A percentile compares a stretch with the other conserved stretches of the same genome.
These are phyloP conservation scores for Letharia columbiana DNA, from an alignment of 495 filamentous ascomycete species.

Conservation along the genomic window DNA sequence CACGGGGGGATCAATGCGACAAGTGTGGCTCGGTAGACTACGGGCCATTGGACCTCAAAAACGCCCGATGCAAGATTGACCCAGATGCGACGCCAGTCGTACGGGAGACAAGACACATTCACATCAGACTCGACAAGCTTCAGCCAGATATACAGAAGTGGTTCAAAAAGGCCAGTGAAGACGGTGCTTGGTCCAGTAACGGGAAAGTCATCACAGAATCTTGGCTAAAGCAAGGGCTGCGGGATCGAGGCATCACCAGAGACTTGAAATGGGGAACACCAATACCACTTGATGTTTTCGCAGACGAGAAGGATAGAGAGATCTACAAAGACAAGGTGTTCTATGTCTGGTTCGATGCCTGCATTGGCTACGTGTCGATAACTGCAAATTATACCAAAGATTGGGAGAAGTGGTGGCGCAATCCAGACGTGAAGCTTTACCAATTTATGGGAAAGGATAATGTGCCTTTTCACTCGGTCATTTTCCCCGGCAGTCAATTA, in stretches of 20 bases:
- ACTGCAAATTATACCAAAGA: conserved; percentile 85
- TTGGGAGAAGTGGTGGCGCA: conserved; percentile 94
- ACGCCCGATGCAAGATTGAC: conserved; percentile 70
- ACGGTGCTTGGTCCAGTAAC: conserved; percentile 72
- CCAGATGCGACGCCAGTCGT: conserved; percentile 60
- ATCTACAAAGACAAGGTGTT: conserved; percentile 40
- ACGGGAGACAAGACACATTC: conserved; percentile 64
- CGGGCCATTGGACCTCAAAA: conserved; percentile 61
- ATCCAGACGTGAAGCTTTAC: conserved; percentile 82
- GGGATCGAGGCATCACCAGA: conserved; percentile 80
- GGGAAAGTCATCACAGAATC: conserved; percentile 59
- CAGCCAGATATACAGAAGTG: conserved; percentile 65
- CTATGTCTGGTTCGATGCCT: conserved; percentile 98
- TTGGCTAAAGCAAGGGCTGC: conserved; percentile 76
- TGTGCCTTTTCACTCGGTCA: conserved; percentile 82
- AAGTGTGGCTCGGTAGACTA: conserved; percentile 60
- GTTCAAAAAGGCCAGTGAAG: conserved; percentile 48
- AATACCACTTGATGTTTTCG: conserved; percentile 43
- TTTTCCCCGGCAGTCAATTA: conserved; percentile 82
- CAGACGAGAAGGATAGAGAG: conserved; percentile 30
- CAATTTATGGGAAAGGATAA: conserved; percentile 99
- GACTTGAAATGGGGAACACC: conserved; percentile 85
- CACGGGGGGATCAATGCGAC: conserved; percentile 82
- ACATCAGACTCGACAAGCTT: conserved; percentile 70
- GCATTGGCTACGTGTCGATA: conserved; percentile 92